phyloP scores from a whole-genome alignment of 352 stramenopile genomes.

The Globisporangium nodosum region DNA sequence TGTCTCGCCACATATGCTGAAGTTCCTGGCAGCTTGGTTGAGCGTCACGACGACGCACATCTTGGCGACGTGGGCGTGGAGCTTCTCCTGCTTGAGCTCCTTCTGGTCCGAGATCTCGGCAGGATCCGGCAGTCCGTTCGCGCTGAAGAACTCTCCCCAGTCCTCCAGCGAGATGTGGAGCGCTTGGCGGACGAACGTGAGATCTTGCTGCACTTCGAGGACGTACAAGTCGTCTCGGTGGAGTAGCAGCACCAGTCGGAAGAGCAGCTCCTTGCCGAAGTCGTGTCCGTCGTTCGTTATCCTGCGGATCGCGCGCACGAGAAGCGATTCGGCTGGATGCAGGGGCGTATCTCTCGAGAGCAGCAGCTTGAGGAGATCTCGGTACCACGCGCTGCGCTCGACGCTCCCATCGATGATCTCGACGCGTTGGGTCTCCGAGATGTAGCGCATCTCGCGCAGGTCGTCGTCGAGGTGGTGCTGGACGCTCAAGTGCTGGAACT shows the following conservation, averaged over 20 bases:
- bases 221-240: conserved; percentile 42
- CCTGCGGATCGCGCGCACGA: conserved; percentile 42
- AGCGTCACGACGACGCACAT: conserved; percentile 25
- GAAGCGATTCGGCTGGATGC: conserved; percentile 48
- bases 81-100: conserved; percentile 17
- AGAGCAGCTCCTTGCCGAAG: conserved; percentile 37
- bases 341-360: conserved; percentile 28
- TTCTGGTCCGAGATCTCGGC: conserved; percentile 24
- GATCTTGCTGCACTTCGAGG: conserved; percentile 38
- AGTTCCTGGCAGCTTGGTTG: conserved; percentile 25
- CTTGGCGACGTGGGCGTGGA: conserved; percentile 18
- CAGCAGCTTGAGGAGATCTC: conserved; percentile 41
- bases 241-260: conserved; percentile 34
- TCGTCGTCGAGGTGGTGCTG: conserved; percentile 30
- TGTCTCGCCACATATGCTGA: conserved; percentile 8
- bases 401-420: conserved; percentile 21
- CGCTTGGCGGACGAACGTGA: conserved; percentile 36
- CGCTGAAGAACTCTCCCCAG: conserved; percentile 43
- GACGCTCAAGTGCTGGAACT: conserved; percentile 42
- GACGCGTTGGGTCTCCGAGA: conserved; percentile 35
- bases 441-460: conserved; percentile 42
- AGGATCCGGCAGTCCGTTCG: conserved; percentile 25
- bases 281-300: conserved; percentile 36
- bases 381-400: conserved; percentile 40
- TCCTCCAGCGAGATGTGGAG: conserved; percentile 26